Evolutionary conservation across 345 rosid genomes (phyloP), one percentile per base, ranked within the genome.

Genomic region (Acer campestre): DNA sequence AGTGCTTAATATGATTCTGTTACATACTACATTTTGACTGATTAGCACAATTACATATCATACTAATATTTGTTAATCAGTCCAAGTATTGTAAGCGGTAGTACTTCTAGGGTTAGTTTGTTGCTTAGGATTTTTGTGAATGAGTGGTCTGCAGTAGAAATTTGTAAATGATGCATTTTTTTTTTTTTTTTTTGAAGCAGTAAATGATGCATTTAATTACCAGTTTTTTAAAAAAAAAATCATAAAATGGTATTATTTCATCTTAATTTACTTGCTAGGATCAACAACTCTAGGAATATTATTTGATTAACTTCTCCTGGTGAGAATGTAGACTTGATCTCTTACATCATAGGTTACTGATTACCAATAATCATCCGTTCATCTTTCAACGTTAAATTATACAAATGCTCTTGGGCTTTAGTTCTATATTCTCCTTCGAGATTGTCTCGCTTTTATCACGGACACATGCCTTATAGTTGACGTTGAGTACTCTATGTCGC

Each of bases 401-500:
- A 9, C 46, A 42, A 42, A 42, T 9, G 46, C 46, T 42, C 46
- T 10, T 61, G 78, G 44, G 61, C 65, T 53, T 76, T 67, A 75
- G 31, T 66, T 74, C 70, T 66, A 23, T 48, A 56, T 77, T 58
- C 18, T 48, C 20, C 64, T 51, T 46, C 29, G 56, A 55, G 66
- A 74, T 73, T 71, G 71, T 71, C 56, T 18, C n/a, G 38, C 38
- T 74, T 63, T 64, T 79, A 68, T 72, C 44, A 59, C 8, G 27
- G 12, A 59, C 63, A 71, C 12, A 58, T 75, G 65, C 66, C 53
- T 44, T 77, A 65, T 29, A 16, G n/a, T 80, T 80, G 75, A 79
- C 75, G 68, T 59, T 79, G 74, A 2, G 46, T 74, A 44, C 79
- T 75, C 65, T 67, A 63, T 82, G 46, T 82, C 72, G n/a, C 88